phyloP scores from a whole-genome alignment of 495 filamentous ascomycete species.

The Aspergillus carlsbadensis region DNA sequence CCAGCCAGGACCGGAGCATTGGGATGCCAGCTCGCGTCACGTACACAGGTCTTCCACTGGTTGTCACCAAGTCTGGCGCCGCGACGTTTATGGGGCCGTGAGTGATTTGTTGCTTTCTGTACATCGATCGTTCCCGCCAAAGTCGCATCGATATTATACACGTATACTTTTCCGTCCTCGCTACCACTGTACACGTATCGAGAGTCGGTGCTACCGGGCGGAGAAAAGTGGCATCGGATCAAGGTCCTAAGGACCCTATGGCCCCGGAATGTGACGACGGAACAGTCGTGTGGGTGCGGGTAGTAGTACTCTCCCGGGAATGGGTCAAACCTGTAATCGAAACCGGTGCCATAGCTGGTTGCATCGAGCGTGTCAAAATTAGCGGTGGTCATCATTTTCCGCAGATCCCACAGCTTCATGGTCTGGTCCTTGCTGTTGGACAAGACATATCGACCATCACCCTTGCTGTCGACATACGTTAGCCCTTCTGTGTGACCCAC shows the following conservation, averaged over 20 bases:
- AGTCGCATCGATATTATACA: constrained; percentile 94
- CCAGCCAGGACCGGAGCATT: constrained; percentile 84
- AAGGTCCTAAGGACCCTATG: constrained; percentile 85
- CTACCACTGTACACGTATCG: constrained; percentile 92
- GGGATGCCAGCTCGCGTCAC: constrained; percentile 96
- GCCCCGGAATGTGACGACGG: constrained; percentile 88
- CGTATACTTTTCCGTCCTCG: constrained; percentile 80
- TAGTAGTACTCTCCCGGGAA: constrained; percentile 69
- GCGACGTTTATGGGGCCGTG: constrained; percentile 54
- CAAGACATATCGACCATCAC: constrained; percentile 90
- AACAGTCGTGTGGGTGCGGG: constrained; percentile 83
- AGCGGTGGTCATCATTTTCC: constrained; percentile 73
- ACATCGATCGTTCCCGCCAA: constrained; percentile 81
- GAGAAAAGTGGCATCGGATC: constrained; percentile 95
- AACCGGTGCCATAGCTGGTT: constrained; percentile 60
- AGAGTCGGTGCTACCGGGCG: constrained; percentile 81
- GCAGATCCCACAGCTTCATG: constrained; percentile 96
- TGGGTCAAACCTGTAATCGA: constrained; percentile 80
- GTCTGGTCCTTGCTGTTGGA: constrained; percentile 95
- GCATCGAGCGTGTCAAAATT: constrained; percentile 57
- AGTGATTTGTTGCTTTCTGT: constrained; percentile 58
- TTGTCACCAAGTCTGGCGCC: constrained; percentile 35
- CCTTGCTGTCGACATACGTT: constrained; percentile 95
- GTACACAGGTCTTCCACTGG: constrained; percentile 76
- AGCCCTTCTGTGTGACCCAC: constrained; percentile 92